Evolutionary conservation across 805 yeast species (phyloP).

Genomic region (Starmerella stellata): DNA sequence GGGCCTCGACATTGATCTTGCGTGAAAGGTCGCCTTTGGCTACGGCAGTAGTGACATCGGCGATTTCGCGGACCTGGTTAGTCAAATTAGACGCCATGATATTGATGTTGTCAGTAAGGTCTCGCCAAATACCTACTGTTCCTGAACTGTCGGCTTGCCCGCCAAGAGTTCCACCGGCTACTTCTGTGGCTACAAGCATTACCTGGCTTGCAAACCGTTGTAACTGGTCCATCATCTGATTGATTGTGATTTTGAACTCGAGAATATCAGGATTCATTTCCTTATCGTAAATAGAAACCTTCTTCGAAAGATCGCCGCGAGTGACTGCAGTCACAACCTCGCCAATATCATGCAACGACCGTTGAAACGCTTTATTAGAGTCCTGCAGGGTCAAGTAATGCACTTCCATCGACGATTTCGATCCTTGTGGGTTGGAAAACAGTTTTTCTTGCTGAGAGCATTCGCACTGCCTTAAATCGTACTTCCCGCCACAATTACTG

Average conservation of each 20-base stretch:
- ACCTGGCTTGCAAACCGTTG: conserved; percentile 69
- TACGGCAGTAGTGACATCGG: conserved; percentile 76
- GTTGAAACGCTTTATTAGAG: conserved; percentile 50
- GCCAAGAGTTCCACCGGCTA: conserved; percentile 76
- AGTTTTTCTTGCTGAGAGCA: neutral
- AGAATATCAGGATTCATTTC: conserved; percentile 65
- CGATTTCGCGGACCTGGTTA: conserved; percentile 75
- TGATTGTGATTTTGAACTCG: conserved; percentile 63
- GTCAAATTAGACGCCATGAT: conserved; percentile 81
- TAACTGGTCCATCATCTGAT: conserved; percentile 75
- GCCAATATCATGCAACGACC: conserved; percentile 62
- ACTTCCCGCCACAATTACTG: conserved; percentile 8
- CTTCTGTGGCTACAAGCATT: conserved; percentile 73
- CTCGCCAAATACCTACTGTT: conserved; percentile 80
- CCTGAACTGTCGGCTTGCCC: conserved; percentile 76
- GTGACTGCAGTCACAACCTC: conserved; percentile 78
- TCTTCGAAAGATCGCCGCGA: conserved; percentile 69
- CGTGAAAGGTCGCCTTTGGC: conserved; percentile 72
- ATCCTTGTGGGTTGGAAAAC: conserved; percentile 4
- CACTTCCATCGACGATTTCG: conserved; percentile 21
- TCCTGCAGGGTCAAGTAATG: conserved; percentile 27
- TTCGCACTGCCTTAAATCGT: conserved; percentile 9
- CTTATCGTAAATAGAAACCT: conserved; percentile 52
- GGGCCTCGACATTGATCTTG: conserved; percentile 77
- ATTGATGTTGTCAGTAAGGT: conserved; percentile 67